phyloP scores from a whole-genome alignment of 2,329 filamentous ascomycete species.

The Tolypocladium pustulatum region DNA sequence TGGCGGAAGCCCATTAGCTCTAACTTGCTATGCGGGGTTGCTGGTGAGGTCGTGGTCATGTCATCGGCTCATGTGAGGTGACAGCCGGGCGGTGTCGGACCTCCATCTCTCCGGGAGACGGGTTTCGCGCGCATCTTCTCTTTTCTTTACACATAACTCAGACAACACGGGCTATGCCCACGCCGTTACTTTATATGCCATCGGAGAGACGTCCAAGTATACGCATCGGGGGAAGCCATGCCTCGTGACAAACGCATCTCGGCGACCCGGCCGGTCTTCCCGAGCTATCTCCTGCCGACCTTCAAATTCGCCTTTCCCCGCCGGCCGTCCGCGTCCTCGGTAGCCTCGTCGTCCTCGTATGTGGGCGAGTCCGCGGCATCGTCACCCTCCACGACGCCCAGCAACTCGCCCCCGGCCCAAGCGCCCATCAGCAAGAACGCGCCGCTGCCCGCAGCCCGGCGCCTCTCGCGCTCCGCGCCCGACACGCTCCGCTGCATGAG shows the following conservation, averaged over 20 bases:
- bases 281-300: slow-evolving; percentile 41
- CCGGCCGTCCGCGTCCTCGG: slow-evolving; percentile 23
- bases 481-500: slow-evolving; percentile 47
- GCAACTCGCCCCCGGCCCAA: slow-evolving; percentile 13
- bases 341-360: slow-evolving; percentile 20
- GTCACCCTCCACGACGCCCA: slow-evolving; percentile 17
- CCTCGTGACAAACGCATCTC: slow-evolving; percentile 22
- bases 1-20: neutral
- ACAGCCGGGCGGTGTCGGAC: neutral
- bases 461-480: slow-evolving; percentile 33
- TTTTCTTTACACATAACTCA: neutral
- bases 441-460: slow-evolving; percentile 2
- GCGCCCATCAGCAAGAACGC: slow-evolving; percentile 5
- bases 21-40: neutral
- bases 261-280: slow-evolving; percentile 34
- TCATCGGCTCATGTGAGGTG: neutral
- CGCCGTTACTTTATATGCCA: neutral
- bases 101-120: neutral
- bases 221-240: neutral
- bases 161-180: neutral
- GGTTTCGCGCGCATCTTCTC: neutral
- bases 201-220: neutral
- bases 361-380: slow-evolving; percentile 12
- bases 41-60: neutral
- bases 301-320: slow-evolving; percentile 37